Base-by-base conservation (phyloP, 352 stramenopile genomes). In the Globisporangium orthogonon region DNA sequence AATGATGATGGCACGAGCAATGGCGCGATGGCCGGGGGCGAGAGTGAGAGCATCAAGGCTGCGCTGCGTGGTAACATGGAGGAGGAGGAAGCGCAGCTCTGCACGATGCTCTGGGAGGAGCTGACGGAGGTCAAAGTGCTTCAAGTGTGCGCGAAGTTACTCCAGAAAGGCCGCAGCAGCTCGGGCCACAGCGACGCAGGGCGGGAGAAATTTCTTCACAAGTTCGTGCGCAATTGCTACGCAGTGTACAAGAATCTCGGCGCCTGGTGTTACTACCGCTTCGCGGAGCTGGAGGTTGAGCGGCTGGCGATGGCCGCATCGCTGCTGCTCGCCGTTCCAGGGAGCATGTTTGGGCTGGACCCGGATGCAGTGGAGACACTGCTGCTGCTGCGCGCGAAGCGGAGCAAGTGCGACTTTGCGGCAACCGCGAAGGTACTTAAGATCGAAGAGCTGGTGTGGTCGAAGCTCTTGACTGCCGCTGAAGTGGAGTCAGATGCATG, bases 181-280 rank as follows among this genome's bases (percentile, higher is more conserved):
- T 63, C 67, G 4, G 66, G 71, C 0, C 66, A 46, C 1, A 67
- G 82, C 28, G n/a, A 63, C 0, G 63, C 39, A 15, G 83, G 78
- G 18, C 60, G 75, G 9, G 66, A 76, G n/a, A 85, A 87, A 44
- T 50, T 70, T 29, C 59, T 68, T 28, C 73, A 71, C 29, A 87
- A 78, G 62, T 89, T 93, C 39, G 58, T 76, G 44, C 67, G 76
- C 37, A 74, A 58, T 52, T 90, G 81, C 31, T 59, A 80, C 10
- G 71, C 66, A 0, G 70, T 90, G 1, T 88, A 81, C 70, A 76
- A 76, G 54, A 76, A 73, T n/a, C 60, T 89, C 11, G 83, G 83
- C 0, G 61, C 69, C 2, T 93, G 83, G 83, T 93, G 83, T 60
- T 80, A 84, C 60, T 91, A 90, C 52, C 73, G 63, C 13, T 91